phyloP scores from a whole-genome alignment of 345 rosid genomes.

The Toxicodendron radicans region DNA sequence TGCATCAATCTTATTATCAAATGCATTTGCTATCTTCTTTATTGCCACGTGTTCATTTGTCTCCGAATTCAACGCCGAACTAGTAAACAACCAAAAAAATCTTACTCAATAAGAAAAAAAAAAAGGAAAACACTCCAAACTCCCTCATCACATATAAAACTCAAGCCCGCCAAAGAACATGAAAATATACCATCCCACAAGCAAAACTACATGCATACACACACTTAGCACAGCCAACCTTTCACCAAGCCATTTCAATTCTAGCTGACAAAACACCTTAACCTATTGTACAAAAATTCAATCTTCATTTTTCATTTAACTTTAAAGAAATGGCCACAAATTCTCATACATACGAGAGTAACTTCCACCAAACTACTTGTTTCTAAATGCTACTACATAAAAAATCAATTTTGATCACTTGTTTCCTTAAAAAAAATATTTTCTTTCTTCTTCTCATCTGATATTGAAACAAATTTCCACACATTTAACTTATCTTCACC shows the following conservation, averaged over 20 bases:
- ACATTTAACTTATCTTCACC: no score
- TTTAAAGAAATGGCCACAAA: no score
- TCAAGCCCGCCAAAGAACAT: background rate
- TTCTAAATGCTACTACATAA: background rate
- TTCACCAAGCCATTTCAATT: no score
- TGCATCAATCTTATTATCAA: constrained; percentile 75
- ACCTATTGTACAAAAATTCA: no score
- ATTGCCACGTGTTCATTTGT: constrained; percentile 78
- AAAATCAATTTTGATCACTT: background rate
- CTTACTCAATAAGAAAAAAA: background rate
- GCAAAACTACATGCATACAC: background rate
- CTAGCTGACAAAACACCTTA: background rate
- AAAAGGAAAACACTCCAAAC: background rate
- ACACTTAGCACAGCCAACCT: no score
- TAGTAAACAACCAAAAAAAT: constrained; percentile 19
- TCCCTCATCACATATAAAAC: background rate
- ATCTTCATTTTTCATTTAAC: no score
- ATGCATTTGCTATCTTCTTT: constrained; percentile 85
- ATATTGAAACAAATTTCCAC: no score
- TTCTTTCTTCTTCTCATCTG: background rate
- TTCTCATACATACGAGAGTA: no score
- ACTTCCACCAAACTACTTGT: no score
- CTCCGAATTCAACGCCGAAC: constrained; percentile 76
- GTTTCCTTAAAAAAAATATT: no score
- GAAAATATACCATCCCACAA: background rate